Base-by-base conservation (phyloP, 345 rosid species). In the Cochlearia excelsa region DNA sequence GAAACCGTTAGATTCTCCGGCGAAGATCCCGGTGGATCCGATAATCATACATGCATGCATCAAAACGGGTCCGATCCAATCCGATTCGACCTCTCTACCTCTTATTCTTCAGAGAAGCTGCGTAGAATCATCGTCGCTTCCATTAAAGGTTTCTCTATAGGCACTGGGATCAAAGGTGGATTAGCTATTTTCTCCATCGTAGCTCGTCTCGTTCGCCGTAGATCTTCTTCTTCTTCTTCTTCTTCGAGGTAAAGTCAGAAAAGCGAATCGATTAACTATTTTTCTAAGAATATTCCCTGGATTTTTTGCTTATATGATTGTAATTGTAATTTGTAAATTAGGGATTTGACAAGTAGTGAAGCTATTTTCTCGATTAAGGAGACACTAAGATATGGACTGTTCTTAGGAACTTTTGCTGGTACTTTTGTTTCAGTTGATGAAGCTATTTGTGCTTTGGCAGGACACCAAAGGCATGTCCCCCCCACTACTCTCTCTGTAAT, bases 141-240 rank as follows among this genome's bases (percentile, higher is more conserved):
- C 1, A 75, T 46, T 6, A 92, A 82, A 78, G 95, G 95, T 43
- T 92, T 88, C 81, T 79, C 96, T 28, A 84, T 92, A 35, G 98
- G 98, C 54, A 88, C 96, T 10, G 98, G 98, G 31, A 76, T 92
- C 42, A 88, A 88, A 83, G 98, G 98, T 16, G 98, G 98, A 61
- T 74, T 92, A 16, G 84, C 88, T 54, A 69, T 92, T 64, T 92
- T 92, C 78, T 81, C 95, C 2, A 67, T 88, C 74, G 73, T 92
- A 4, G 77, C 81, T 55, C 80, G 93, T 42, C 75, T 86, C 67
- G 77, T 80, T 27, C 89, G 98, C 47, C 72, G 80, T 56, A 78
- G 76, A 65, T 77, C 70, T 59, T 61, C 82, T 27, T 43, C 71
- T 59, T 77, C 70, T 59, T 61, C 82, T 27, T 43, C 71, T 59